phyloP scores from a whole-genome alignment of 2,329 filamentous ascomycete genomes.

The Fusarium virguliforme region DNA sequence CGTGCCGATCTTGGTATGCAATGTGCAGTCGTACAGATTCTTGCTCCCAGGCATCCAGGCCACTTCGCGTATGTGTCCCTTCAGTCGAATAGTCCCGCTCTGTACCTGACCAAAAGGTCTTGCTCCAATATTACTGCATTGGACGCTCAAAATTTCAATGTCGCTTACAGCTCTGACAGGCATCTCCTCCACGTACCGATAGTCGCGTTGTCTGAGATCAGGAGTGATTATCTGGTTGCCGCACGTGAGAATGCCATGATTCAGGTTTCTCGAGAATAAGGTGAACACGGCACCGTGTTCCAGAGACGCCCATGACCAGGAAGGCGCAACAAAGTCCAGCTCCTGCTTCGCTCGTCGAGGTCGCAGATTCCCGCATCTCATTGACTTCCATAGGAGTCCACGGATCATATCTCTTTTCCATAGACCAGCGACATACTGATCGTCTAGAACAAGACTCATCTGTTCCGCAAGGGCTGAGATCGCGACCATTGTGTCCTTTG shows the following conservation, averaged over 20 bases:
- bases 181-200: neutral
- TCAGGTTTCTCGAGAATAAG: neutral
- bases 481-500: neutral
- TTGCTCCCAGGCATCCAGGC: neutral
- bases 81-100: neutral
- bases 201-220: neutral
- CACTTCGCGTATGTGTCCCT: neutral
- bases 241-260: neutral
- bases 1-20: neutral
- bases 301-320: constrained; percentile 2
- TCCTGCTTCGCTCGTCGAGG: neutral
- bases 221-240: neutral
- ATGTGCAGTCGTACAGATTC: neutral
- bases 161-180: neutral
- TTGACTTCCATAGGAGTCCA: neutral
- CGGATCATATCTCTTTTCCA: neutral
- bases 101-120: neutral
- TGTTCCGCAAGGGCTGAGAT: neutral
- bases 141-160: neutral
- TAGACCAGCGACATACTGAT: neutral
- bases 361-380: neutral
- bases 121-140: neutral
- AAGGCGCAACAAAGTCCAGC: neutral
- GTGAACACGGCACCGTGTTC: neutral
- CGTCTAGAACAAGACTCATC: neutral